phyloP scores from a whole-genome alignment of 192 early-diverging fungal genomes.

The Obelidium mucronatum region DNA sequence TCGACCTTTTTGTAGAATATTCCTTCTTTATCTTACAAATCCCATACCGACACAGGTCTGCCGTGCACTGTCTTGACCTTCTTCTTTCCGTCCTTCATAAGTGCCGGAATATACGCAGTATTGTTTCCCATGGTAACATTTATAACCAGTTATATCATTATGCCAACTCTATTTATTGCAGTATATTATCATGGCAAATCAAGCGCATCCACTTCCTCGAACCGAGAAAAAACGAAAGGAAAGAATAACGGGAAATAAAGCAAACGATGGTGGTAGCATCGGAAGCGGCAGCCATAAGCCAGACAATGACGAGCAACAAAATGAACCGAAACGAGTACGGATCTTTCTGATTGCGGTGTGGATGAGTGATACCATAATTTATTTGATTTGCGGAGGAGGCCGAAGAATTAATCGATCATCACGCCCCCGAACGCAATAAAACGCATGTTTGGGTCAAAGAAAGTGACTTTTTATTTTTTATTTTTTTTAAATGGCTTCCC shows the following conservation, averaged over 20 bases:
- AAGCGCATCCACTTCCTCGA: slow-evolving; percentile 49
- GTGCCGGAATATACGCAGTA: slow-evolving; percentile 55
- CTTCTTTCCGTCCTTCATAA: slow-evolving; percentile 56
- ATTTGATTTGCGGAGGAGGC: slow-evolving; percentile 10
- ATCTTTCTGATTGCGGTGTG: not conserved
- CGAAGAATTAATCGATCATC: too few relatives aligned
- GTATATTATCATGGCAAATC: slow-evolving; percentile 67
- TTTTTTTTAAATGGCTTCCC: not conserved
- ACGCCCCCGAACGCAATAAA: too few relatives aligned
- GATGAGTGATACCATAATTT: not conserved
- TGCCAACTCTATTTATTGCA: slow-evolving; percentile 4
- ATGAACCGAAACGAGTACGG: not conserved
- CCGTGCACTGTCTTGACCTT: slow-evolving; percentile 53
- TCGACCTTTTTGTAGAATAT: not conserved
- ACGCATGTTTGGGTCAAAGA: too few relatives aligned
- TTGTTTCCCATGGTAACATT: slow-evolving; percentile 61
- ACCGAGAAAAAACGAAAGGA: not conserved
- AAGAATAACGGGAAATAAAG: too few relatives aligned
- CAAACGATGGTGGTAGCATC: too few relatives aligned
- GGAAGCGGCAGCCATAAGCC: not conserved
- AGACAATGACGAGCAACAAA: too few relatives aligned
- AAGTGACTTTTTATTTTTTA: too few relatives aligned
- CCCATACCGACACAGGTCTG: slow-evolving; percentile 47
- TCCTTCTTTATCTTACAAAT: not conserved
- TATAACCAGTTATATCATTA: not conserved